A percentile compares a stretch with the other conserved stretches of the same genome.
Evolutionary conservation across 495 filamentous ascomycete genomes (phyloP).

Genomic region (Aspergillus mulundensis): DNA sequence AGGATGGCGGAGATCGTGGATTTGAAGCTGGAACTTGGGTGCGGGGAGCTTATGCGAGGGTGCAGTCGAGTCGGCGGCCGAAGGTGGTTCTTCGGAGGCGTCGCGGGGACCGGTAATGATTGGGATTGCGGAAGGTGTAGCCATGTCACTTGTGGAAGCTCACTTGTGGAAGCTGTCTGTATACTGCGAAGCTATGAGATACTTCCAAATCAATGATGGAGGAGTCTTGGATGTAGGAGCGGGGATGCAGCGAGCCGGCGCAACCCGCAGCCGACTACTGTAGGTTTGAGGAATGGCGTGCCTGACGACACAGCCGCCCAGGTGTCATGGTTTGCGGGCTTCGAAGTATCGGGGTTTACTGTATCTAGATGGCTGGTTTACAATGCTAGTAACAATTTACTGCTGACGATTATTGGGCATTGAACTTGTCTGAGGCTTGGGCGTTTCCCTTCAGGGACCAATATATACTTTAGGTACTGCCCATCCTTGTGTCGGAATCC

Average conservation of each 20-base stretch:
- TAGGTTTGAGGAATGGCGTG: neutral
- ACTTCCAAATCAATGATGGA: neutral
- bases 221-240: neutral
- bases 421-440: neutral
- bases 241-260: neutral
- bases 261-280: neutral
- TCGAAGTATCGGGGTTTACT: too few relatives aligned
- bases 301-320: too few relatives aligned
- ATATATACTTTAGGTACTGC: neutral
- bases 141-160: slow-evolving; percentile 9
- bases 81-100: neutral
- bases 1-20: slow-evolving; percentile 63
- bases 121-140: slow-evolving; percentile 6
- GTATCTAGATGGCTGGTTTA: too few relatives aligned
- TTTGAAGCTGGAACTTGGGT: slow-evolving; percentile 66
- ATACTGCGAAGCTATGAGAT: neutral
- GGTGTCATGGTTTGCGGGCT: too few relatives aligned
- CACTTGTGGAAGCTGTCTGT: neutral
- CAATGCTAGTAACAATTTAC: too few relatives aligned
- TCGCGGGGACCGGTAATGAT: neutral
- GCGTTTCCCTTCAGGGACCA: neutral
- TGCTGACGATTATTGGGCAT: too few relatives aligned
- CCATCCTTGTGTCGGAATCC: neutral
- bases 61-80: neutral
- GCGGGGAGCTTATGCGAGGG: slow-evolving; percentile 29